Evolutionary conservation across 176 grass and related monocot genomes (phyloP).

Genomic region (Bromus sterilis): DNA sequence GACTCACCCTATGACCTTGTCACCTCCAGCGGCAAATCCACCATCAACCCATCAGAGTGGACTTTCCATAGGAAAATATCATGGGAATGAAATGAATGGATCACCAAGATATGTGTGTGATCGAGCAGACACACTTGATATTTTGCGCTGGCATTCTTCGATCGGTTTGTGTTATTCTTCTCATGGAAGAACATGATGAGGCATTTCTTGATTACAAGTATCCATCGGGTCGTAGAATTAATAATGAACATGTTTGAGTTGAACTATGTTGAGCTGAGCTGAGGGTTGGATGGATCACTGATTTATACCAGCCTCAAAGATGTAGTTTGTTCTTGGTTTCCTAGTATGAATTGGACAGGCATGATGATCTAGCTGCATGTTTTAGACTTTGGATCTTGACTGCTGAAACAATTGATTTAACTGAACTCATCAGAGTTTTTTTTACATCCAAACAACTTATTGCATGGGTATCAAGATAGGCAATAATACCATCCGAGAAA

Average conservation of each 20-base stretch:
- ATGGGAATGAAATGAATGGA: slow-evolving; percentile 65
- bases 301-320: not conserved
- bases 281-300: not conserved
- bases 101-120: not conserved
- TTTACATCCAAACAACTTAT: too few species aligned
- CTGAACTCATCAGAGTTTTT: not conserved
- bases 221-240: not conserved
- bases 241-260: slow-evolving; percentile 6
- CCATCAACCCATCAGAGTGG: slow-evolving; percentile 60
- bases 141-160: not conserved
- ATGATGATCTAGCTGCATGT: not conserved
- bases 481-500: too few species aligned
- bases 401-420: not conserved
- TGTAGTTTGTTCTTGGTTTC: not conserved
- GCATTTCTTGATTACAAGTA: not conserved
- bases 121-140: not conserved
- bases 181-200: not conserved
- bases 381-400: not conserved
- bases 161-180: not conserved
- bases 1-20: slow-evolving; percentile 71
- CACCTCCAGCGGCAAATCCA: slow-evolving; percentile 46
- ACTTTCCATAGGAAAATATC: slow-evolving; percentile 15
- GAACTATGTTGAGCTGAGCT: not conserved
- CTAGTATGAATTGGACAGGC: not conserved
- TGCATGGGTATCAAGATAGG: too few species aligned